A percentile compares a stretch with the other conserved stretches of the same genome.
Conservation (phyloP, 495 filamentous ascomycete genomes). For the Aspergillus nanangensis region DNA sequence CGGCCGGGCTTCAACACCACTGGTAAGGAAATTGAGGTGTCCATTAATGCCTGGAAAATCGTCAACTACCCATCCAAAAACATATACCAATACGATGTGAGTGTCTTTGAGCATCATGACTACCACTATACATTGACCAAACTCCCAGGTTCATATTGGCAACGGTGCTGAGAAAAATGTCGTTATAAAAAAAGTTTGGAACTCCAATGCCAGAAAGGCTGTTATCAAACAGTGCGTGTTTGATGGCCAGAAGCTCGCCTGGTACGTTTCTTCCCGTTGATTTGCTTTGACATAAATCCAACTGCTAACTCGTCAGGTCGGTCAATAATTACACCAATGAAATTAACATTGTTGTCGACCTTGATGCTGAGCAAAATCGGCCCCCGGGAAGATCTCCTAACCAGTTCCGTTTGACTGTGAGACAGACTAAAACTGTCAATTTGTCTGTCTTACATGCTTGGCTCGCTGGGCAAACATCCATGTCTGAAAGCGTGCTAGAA, state of each 20-base stretch:
- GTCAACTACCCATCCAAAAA: constrained; percentile 41
- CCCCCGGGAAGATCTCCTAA: constrained; percentile 34
- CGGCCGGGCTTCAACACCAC: constrained; percentile 51
- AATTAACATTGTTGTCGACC: constrained; percentile 52
- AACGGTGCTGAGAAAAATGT: constrained; percentile 56
- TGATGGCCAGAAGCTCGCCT: constrained; percentile 75
- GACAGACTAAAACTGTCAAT: constrained; percentile 55
- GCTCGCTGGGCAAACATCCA: constrained; percentile 51
- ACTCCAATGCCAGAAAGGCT: constrained; percentile 50
- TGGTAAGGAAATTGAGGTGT: constrained; percentile 54
- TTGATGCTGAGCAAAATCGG: constrained; percentile 55
- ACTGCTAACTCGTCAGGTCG: constrained; percentile 26
- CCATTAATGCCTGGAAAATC: constrained; percentile 75
- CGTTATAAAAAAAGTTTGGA: constrained; percentile 71
- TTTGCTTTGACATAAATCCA: neutral
- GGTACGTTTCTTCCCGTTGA: constrained; percentile 46
- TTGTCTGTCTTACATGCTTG: constrained; percentile 61
- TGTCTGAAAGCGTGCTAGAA: constrained; percentile 64
- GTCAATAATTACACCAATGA: constrained; percentile 30
- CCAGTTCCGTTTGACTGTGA: constrained; percentile 52
- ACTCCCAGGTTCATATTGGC: constrained; percentile 55
- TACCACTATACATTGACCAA: no score
- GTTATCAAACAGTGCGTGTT: constrained; percentile 60
- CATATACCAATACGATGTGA: constrained; percentile 84
- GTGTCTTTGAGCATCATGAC: constrained; percentile 26